These are phyloP conservation scores for Polygonum aviculare DNA, from an alignment of 148 eudicot genomes.

Conservation along the genomic window DNA sequence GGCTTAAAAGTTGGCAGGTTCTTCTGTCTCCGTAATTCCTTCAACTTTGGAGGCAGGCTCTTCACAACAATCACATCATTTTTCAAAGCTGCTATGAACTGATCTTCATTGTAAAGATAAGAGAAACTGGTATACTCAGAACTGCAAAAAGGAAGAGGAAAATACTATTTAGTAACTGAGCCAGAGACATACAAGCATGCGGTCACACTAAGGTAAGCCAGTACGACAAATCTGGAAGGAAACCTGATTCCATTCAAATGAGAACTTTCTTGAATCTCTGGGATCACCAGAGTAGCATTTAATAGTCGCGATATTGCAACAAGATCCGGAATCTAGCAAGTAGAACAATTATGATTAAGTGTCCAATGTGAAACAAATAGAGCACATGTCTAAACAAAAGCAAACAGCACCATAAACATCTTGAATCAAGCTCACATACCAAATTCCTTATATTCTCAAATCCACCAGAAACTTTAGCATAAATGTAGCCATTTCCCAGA, in stretches of 20 bases:
- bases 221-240: constrained; percentile 3
- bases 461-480: constrained; percentile 89
- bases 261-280: constrained; percentile 83
- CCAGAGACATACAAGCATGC: background rate
- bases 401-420: background rate
- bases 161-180: constrained; percentile 10
- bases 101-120: constrained; percentile 78
- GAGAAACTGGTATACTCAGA: constrained; percentile 81
- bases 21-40: constrained; percentile 64
- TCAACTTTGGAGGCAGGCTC: constrained; percentile 57
- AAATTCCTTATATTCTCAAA: constrained; percentile 79
- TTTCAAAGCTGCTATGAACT: constrained; percentile 59
- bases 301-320: constrained; percentile 80
- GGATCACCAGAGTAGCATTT: constrained; percentile 93
- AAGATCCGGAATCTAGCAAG: constrained; percentile 86
- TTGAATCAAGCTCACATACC: constrained; percentile 37
- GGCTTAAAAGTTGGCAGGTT: constrained; percentile 71
- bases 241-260: constrained; percentile 85
- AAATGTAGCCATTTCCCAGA: constrained; percentile 73
- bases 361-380: background rate
- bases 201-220: background rate
- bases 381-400: background rate
- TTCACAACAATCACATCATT: constrained; percentile 70
- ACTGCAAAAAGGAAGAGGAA: constrained; percentile 36
- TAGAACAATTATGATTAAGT: constrained; percentile 8